These are phyloP conservation scores for Flammula alnicola DNA, from an alignment of 1,284 basidiomycete genomes.

Conservation along the genomic window DNA sequence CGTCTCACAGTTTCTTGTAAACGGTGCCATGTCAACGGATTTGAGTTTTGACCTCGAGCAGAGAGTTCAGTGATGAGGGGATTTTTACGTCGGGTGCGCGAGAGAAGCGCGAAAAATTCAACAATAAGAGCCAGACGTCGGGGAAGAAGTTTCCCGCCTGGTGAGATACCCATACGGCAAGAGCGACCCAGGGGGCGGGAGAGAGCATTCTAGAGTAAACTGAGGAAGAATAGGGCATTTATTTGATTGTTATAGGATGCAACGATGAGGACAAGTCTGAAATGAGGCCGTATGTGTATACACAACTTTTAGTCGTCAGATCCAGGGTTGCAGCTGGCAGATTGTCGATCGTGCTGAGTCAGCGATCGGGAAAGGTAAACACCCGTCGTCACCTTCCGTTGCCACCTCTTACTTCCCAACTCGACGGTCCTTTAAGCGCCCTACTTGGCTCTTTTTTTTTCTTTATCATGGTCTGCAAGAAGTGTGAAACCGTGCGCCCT, in stretches of 20 bases:
- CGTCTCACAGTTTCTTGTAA: conserved; percentile 45
- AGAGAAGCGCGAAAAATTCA: conserved; percentile 33
- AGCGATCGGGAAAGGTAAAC: conserved; percentile 32
- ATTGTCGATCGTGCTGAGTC: conserved; percentile 33
- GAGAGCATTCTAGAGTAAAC: conserved; percentile 13
- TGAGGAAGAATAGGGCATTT: conserved; percentile 29
- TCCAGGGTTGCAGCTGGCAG: conserved; percentile 16
- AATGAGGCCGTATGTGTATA: conserved; percentile 24
- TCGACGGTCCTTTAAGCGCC: conserved; percentile 24
- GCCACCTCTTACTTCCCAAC: conserved; percentile 11
- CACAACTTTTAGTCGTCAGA: conserved; percentile 20
- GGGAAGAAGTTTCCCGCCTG: conserved; percentile 42
- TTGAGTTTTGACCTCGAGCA: conserved; percentile 38
- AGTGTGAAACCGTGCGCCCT: conserved; percentile 66
- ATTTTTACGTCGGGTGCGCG: conserved; percentile 34
- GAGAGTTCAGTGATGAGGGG: conserved; percentile 41
- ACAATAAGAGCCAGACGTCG: conserved; percentile 51
- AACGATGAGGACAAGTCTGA: conserved; percentile 24
- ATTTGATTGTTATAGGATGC: conserved; percentile 31
- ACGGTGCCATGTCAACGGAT: conserved; percentile 64
- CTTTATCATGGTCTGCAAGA: conserved; percentile 70
- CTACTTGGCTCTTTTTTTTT: conserved; percentile 15
- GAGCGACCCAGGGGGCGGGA: conserved; percentile 37
- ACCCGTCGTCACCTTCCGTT: conserved; percentile 23
- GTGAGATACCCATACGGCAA: conserved; percentile 38